phyloP scores from a whole-genome alignment of 495 filamentous ascomycete species.

The Daldinia bambusicola region DNA sequence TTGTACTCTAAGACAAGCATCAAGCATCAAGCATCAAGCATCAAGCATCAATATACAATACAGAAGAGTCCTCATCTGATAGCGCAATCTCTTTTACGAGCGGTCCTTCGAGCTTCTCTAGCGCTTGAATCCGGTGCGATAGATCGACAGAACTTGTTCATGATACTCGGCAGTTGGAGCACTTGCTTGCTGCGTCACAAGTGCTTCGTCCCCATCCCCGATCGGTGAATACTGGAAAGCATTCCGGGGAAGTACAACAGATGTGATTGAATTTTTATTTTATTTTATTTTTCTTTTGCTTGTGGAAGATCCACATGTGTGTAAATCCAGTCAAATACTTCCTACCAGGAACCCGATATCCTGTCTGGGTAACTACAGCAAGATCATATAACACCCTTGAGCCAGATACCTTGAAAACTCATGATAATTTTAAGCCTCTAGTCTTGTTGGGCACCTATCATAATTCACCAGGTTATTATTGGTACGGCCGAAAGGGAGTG shows the following conservation, averaged over 20 bases:
- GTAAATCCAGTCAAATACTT: conserved; percentile 17
- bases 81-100: neutral
- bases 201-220: conserved; percentile 28
- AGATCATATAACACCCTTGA: conserved; percentile 2
- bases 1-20: conserved; percentile 14
- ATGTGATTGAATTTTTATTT: conserved; percentile 23
- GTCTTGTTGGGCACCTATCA: conserved; percentile 34
- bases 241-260: conserved; percentile 28
- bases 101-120: neutral
- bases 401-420: conserved; percentile 11
- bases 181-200: conserved; percentile 30
- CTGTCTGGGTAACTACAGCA: conserved; percentile 17
- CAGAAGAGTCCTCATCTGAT: conserved; percentile 4
- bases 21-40: no score
- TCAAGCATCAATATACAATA: conserved; percentile 32
- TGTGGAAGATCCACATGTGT: conserved; percentile 31
- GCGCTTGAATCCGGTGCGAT: conserved; percentile 8
- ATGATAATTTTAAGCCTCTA: conserved; percentile 26
- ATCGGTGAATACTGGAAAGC: conserved; percentile 37
- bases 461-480: conserved; percentile 35
- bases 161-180: conserved; percentile 30
- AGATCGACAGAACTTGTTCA: conserved; percentile 17
- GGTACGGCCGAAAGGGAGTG: conserved; percentile 45
- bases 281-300: conserved; percentile 27
- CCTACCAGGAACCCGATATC: neutral